phyloP scores from a whole-genome alignment of 2,329 filamentous ascomycete genomes.

The Xylariaceae sp. region DNA sequence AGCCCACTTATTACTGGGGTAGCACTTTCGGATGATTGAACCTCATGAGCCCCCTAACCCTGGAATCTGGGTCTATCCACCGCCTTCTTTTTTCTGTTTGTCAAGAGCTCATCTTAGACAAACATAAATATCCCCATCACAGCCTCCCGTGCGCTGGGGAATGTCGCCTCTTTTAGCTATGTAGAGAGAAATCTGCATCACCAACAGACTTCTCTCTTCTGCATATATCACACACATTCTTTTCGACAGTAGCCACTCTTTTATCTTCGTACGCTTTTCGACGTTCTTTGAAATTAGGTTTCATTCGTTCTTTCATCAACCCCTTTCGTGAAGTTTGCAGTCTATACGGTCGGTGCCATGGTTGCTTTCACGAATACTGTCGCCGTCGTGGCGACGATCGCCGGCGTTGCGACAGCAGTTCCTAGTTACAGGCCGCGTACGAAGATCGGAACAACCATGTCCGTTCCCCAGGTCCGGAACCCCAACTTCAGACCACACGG shows the following conservation, averaged over 20 bases:
- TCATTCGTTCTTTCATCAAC: not conserved
- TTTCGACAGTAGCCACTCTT: not conserved
- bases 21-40: not conserved
- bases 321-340: slow-evolving; percentile 3
- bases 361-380: slow-evolving; percentile 22
- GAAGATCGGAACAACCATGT: slow-evolving; percentile 31
- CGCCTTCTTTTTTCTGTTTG: not conserved
- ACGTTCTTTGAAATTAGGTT: not conserved
- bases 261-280: not conserved
- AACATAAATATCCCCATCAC: not conserved
- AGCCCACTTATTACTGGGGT: too few species aligned
- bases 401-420: slow-evolving; percentile 29
- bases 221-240: not conserved
- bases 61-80: not conserved
- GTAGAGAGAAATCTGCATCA: not conserved
- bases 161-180: not conserved
- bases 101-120: not conserved
- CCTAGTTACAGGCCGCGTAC: slow-evolving; percentile 22
- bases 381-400: slow-evolving; percentile 27
- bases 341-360: slow-evolving; percentile 21
- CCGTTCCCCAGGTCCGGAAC: slow-evolving; percentile 33
- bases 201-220: not conserved
- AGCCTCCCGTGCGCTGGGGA: not conserved
- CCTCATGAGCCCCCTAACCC: not conserved
- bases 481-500: slow-evolving; percentile 32